A percentile compares a stretch with the other conserved stretches of the same genome.
phyloP scores from a whole-genome alignment of 331 rosid genomes.

The Phaseolus coccineus region DNA sequence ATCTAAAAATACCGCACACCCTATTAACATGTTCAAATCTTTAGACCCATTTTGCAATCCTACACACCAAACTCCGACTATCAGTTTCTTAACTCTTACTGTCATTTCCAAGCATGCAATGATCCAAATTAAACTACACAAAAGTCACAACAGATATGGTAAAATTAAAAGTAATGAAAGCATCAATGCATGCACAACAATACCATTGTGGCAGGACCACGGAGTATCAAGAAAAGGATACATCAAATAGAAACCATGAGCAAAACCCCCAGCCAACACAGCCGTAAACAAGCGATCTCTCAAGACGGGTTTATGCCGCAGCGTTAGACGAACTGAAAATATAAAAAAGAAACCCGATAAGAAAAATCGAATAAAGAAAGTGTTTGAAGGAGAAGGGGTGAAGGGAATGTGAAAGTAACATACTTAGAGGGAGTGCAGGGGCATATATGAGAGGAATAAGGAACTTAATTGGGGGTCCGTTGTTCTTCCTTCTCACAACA shows the following conservation, averaged over 20 bases:
- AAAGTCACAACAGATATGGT: not conserved
- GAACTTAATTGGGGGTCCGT: slow-evolving; percentile 82
- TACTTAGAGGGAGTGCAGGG: slow-evolving; percentile 93
- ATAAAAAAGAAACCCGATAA: not conserved
- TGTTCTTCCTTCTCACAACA: slow-evolving; percentile 60
- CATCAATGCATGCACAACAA: not conserved
- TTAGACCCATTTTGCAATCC: not conserved
- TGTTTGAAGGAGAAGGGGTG: not conserved
- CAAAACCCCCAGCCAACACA: slow-evolving; percentile 86
- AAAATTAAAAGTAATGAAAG: too few species aligned
- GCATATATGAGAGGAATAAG: slow-evolving; percentile 90
- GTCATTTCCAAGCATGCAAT: slow-evolving; percentile 11
- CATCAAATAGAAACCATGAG: slow-evolving; percentile 88
- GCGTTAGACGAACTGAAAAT: slow-evolving; percentile 74
- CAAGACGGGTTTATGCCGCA: slow-evolving; percentile 79
- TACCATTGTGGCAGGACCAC: not conserved
- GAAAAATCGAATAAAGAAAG: not conserved
- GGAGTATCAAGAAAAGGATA: slow-evolving; percentile 66
- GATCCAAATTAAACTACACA: not conserved
- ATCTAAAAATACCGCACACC: not conserved
- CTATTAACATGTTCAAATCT: slow-evolving; percentile 19
- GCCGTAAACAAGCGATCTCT: slow-evolving; percentile 87
- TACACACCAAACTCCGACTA: slow-evolving; percentile 8
- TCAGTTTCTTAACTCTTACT: not conserved
- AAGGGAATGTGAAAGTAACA: slow-evolving; percentile 34